Base-by-base conservation (phyloP, 169 alveolate genomes). In the Cryptosporidium parvum region DNA sequence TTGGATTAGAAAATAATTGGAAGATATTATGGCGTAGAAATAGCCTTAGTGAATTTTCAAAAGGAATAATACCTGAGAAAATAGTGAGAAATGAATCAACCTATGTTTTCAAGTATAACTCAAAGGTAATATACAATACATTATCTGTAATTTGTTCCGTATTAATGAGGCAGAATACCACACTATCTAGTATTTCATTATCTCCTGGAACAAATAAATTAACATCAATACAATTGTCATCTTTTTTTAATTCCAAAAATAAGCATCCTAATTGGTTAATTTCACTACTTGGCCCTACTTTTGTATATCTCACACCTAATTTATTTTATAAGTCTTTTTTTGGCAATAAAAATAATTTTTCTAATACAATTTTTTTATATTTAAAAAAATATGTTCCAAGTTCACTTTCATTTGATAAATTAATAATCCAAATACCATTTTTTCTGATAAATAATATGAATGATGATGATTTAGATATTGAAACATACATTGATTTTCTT, bases 101-200 rank as follows among this genome's bases (percentile, higher is more conserved):
- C 3, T 33, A 2, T 18, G 9, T 16, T 16, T 73, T 73, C 23
- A 51, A 29, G 16, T n/a, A 58, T 62, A 37, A 65, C n/a, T 80
- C 89, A 65, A 21, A 62, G 16, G 69, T 33, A 45, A 65, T 42
- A 42, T 80, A 62, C 29, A 45, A 62, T 3, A 14, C 62, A 61
- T 37, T 80, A 16, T 48, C 75, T 14, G 23, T 26, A 23, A 61
- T 80, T 10, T 58, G 67, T 23, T 14, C 80, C 6, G 42, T 80
- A 62, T 26, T 80, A 80, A 80, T 80, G 89, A 65, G 42, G 42
- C 73, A 80, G 14, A 80, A 80, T 62, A 80, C 89, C 8, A 80
- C 89, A 3, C 3, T 80, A 18, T 80, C 89, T 6, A 80, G 89
- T 48, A 44, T 65, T 44, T 37, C 89, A 14, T 23, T 80, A 12